These are phyloP conservation scores for Penicillium sp. DNA, from an alignment of 2,329 filamentous ascomycete genomes.

Conservation along the genomic window DNA sequence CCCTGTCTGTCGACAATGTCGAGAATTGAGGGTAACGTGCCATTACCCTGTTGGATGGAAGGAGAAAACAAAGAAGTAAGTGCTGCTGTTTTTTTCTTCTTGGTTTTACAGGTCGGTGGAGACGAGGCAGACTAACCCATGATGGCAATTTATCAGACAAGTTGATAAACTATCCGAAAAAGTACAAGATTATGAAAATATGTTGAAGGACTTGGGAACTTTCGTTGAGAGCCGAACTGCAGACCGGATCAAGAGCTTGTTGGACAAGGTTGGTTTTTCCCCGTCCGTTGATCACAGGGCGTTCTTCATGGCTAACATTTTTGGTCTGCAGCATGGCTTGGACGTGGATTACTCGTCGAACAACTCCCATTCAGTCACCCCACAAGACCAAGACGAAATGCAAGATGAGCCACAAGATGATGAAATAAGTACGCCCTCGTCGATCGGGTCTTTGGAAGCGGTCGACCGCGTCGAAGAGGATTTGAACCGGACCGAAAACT, in stretches of 20 bases:
- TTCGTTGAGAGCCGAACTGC: constrained; percentile 34
- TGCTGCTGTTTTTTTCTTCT: neutral
- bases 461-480: constrained; percentile 48
- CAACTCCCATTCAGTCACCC: constrained; percentile 28
- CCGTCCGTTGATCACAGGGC: neutral
- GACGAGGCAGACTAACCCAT: constrained; percentile 1
- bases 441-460: constrained; percentile 44
- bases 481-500: constrained; percentile 37
- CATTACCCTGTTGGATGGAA: constrained; percentile 40
- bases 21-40: constrained; percentile 34
- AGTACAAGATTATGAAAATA: constrained; percentile 38
- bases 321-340: constrained; percentile 23
- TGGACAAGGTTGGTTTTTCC: constrained; percentile 37
- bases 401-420: constrained; percentile 22
- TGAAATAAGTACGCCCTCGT: constrained; percentile 31
- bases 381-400: neutral
- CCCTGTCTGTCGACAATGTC: constrained; percentile 37
- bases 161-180: constrained; percentile 35
- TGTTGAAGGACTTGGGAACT: constrained; percentile 38
- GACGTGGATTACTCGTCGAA: constrained; percentile 24
- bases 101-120: neutral
- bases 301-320: constrained; percentile 2
- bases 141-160: constrained; percentile 24
- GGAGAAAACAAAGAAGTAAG: constrained; percentile 39
- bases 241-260: constrained; percentile 34